A percentile compares a stretch with the other conserved stretches of the same genome.
phyloP scores from a whole-genome alignment of 768 basidiomycete species.

The Tephrocybe sp. region DNA sequence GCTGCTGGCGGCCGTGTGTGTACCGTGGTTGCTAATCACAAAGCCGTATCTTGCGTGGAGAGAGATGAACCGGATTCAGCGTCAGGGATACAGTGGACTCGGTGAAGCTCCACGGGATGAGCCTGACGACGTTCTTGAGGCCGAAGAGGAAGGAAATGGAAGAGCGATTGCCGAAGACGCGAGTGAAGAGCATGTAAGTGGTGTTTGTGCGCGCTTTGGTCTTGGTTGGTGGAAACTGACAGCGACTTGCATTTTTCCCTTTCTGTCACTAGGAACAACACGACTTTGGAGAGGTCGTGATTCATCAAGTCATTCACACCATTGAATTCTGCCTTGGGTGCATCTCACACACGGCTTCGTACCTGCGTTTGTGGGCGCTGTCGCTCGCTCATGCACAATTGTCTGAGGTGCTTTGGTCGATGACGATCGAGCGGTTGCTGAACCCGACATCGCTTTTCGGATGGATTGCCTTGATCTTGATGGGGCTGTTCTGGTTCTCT shows the following conservation, averaged over 20 bases:
- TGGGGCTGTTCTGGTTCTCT: conserved; percentile 73
- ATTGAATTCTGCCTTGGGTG: conserved; percentile 99
- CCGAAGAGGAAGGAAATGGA: conserved; percentile 81
- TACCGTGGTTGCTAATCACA: conserved; percentile 90
- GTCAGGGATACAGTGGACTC: conserved; percentile 80
- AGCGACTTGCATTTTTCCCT: conserved; percentile 3
- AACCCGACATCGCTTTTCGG: conserved; percentile 68
- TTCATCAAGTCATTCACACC: conserved; percentile 98
- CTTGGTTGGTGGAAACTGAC: no score
- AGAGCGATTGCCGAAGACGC: conserved; percentile 70
- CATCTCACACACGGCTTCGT: conserved; percentile 95
- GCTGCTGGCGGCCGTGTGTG: conserved; percentile 78
- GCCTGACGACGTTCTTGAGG: conserved; percentile 65
- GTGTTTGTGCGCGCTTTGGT: conserved; percentile 15
- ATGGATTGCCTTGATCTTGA: conserved; percentile 47
- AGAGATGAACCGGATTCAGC: conserved; percentile 82
- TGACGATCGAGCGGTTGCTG: conserved; percentile 72
- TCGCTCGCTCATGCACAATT: conserved; percentile 98
- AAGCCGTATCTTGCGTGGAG: conserved; percentile 93
- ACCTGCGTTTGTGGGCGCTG: conserved; percentile 94
- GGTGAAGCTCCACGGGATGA: conserved; percentile 53
- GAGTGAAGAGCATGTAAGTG: conserved; percentile 72
- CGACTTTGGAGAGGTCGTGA: conserved; percentile 92
- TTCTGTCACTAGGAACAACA: conserved; percentile 61
- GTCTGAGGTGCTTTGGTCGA: conserved; percentile 89